phyloP scores from a whole-genome alignment of 371 early-diverging fungal genomes.

The Mucor plumbeus region DNA sequence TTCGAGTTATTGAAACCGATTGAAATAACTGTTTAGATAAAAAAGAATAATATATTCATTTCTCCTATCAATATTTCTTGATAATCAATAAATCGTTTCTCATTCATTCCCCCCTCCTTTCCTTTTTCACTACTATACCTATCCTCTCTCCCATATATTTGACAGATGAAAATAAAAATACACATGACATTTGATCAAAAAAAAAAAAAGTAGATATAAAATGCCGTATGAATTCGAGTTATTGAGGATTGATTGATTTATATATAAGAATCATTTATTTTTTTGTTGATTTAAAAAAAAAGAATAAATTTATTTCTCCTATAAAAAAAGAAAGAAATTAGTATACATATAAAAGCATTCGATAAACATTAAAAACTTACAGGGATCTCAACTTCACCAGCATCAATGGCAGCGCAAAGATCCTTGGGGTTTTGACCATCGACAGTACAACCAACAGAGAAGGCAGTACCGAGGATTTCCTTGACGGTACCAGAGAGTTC shows the following conservation, averaged over 20 bases:
- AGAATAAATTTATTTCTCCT: constrained; percentile 58
- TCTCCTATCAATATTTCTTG: no score
- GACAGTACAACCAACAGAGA: constrained; percentile 98
- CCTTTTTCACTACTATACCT: no score
- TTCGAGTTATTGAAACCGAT: no score
- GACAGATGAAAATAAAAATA: no score
- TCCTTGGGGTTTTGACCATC: constrained; percentile 60
- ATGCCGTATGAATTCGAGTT: background rate
- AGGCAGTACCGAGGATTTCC: constrained; percentile 98
- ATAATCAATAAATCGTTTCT: no score
- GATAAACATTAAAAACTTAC: constrained; percentile 46
- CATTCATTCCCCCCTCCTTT: no score
- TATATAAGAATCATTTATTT: background rate
- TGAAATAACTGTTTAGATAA: no score
- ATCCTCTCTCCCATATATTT: no score
- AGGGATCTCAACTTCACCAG: constrained; percentile 90
- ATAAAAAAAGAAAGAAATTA: constrained; percentile 87
- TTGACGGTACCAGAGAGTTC: constrained; percentile 94
- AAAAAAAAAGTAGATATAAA: no score
- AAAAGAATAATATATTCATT: no score
- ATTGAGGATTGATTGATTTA: background rate
- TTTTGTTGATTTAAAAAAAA: background rate
- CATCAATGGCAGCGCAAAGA: constrained; percentile 54
- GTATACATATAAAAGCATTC: background rate
- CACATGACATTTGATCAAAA: no score